phyloP scores from a whole-genome alignment of 495 filamentous ascomycete genomes.

The Penicillium bialowiezense region DNA sequence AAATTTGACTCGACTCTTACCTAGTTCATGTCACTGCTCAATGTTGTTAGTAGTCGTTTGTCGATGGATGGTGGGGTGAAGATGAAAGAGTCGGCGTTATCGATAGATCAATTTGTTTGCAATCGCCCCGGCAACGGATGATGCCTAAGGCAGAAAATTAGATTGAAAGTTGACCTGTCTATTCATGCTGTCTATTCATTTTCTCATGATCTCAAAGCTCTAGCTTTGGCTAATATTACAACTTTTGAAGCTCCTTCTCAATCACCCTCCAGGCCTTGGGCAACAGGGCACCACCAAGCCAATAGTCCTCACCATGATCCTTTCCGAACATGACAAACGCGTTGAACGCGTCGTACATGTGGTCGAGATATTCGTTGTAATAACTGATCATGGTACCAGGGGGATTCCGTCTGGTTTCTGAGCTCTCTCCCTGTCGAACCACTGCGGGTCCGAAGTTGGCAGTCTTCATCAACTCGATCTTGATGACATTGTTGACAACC shows the following conservation, averaged over 20 bases:
- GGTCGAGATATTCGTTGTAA: constrained; percentile 14
- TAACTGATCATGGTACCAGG: constrained; percentile 16
- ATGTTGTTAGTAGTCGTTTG: neutral
- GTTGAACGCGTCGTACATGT: constrained; percentile 7
- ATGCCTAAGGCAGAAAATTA: constrained; percentile 21
- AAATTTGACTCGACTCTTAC: neutral
- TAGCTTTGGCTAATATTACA: neutral
- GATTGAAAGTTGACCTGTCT: too few species aligned
- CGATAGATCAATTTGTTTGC: constrained; percentile 29
- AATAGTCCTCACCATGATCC: constrained; percentile 15
- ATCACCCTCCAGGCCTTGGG: constrained; percentile 13
- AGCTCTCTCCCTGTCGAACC: constrained; percentile 5
- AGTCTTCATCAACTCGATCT: constrained; percentile 12
- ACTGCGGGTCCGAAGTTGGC: constrained; percentile 13
- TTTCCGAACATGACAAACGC: constrained; percentile 16
- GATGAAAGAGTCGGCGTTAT: constrained; percentile 19
- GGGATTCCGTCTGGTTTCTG: constrained; percentile 12
- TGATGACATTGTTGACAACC: constrained; percentile 18
- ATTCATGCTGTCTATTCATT: neutral
- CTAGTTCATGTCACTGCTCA: constrained; percentile 7
- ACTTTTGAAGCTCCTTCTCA: constrained; percentile 6
- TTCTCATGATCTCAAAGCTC: too few species aligned
- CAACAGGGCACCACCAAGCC: constrained; percentile 14
- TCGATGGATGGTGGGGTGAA: constrained; percentile 14
- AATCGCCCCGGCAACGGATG: constrained; percentile 22